Percentiles rank a stretch among this genome's conserved stretches.
phyloP scores from a whole-genome alignment of 805 yeast genomes.

The Maudiozyma turicensis region DNA sequence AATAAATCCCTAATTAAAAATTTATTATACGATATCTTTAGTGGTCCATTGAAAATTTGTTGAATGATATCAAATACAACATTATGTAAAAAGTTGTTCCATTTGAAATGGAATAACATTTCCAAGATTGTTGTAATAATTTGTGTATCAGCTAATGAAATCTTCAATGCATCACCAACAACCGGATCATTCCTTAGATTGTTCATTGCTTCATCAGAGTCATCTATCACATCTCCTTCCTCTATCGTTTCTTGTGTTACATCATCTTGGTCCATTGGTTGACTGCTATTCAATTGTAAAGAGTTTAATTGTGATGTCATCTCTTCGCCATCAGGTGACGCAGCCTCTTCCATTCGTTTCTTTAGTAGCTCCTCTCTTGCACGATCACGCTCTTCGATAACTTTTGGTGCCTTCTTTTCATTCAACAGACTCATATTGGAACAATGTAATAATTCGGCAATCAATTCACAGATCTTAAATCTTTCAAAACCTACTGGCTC shows the following conservation, averaged over 20 bases:
- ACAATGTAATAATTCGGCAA: conserved; percentile 91
- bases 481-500: conserved; percentile 88
- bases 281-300: background rate
- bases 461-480: conserved; percentile 83
- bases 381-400: conserved; percentile 61
- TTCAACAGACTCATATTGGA: conserved; percentile 90
- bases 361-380: conserved; percentile 35
- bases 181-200: conserved; percentile 46
- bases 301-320: conserved; percentile 4
- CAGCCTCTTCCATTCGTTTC: conserved; percentile 7
- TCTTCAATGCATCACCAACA: conserved; percentile 65
- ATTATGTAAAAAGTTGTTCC: conserved; percentile 80
- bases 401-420: conserved; percentile 58
- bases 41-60: conserved; percentile 66
- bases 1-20: conserved; percentile 54
- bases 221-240: conserved; percentile 7
- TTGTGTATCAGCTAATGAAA: conserved; percentile 53
- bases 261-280: conserved; percentile 7
- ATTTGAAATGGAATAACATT: conserved; percentile 64
- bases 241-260: conserved; percentile 5
- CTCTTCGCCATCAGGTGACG: conserved; percentile 1
- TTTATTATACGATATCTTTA: conserved; percentile 65
- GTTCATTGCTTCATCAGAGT: conserved; percentile 28
- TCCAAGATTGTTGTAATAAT: conserved; percentile 50
- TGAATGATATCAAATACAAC: conserved; percentile 79